Base-by-base conservation (phyloP, 176 grass and related monocot species). In the Saccharum spontaneum region DNA sequence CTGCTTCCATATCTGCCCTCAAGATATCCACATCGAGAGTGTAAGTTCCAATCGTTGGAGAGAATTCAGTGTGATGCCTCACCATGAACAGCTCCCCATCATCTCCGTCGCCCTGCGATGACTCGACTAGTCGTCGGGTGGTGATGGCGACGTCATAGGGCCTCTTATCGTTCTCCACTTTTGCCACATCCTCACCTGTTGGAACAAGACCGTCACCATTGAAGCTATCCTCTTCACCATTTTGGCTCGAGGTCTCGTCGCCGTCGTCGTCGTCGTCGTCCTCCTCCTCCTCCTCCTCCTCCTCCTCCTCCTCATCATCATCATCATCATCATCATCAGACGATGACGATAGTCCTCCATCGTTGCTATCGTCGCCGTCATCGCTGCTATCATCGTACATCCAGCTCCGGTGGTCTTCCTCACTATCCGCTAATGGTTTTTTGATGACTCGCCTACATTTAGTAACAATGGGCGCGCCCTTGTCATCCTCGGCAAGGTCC, bases 181-280 rank as follows among this genome's bases (percentile, higher is more conserved):
- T 43, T 10, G 40, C 4, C 2, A 10, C 9, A 43, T 43, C 50
- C 4, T 16, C 6, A 55, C 50, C 17, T 3, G 6, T 20, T 55
- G 17, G 50, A 20, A 55, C 69, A 43, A 43, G 40, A 10, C 40
- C 40, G 8, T 43, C 4, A 46, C 10, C 11, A 46, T 14, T 14
- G 13, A 16, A 15, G 12, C 4, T 50, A 50, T 50, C 46, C 46
- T 49, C 13, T 49, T 49, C 46, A 49, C 3, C 13, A 1, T 49
- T 49, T 1, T 49, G 46, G 46, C 13, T 49, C 13, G 3, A 46
- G 44, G 0, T 13, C 12, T 46, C 44, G 0, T 13, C 44, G 0
- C 14, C 14, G 0, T 15, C 46, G 0, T 49, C 46, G 0, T 49
- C 46, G 1, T 16, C 13, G 2, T n/a, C n/a, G n/a, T n/a, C n/a